phyloP scores from a whole-genome alignment of 192 early-diverging fungal genomes.

The Coemansia sp. region DNA sequence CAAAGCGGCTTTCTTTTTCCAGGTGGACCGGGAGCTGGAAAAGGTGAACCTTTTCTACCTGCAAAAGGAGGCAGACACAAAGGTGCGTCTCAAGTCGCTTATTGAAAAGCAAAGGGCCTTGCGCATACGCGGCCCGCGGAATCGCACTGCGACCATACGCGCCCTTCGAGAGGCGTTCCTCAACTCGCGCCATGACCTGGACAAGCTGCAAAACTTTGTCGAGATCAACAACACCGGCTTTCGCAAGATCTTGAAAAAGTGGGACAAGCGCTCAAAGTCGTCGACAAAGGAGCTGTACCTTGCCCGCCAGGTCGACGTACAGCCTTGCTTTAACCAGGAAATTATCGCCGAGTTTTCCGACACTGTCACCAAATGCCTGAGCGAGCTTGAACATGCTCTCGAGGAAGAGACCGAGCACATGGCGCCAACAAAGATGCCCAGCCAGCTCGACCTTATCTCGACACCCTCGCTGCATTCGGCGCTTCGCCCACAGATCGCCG shows the following conservation, averaged over 20 bases:
- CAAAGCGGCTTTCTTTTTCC: constrained; percentile 97
- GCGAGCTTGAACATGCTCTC: constrained; percentile 71
- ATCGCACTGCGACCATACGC: constrained; percentile 59
- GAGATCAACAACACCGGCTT: constrained; percentile 96
- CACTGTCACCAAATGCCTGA: constrained; percentile 64
- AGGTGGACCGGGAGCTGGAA: constrained; percentile 95
- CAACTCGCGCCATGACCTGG: constrained; percentile 89
- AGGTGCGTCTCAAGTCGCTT: constrained; percentile 81
- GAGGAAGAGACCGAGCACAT: constrained; percentile 42
- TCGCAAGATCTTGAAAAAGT: constrained; percentile 99
- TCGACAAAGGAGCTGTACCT: constrained; percentile 98
- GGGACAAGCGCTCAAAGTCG: constrained; percentile 98
- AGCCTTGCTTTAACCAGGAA: constrained; percentile 96
- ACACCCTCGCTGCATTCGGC: constrained; percentile 33
- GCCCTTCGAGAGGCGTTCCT: constrained; percentile 86
- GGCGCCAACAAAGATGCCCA: constrained; percentile 19
- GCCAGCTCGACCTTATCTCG: constrained; percentile 30
- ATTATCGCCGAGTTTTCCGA: constrained; percentile 89
- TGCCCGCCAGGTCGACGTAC: constrained; percentile 94
- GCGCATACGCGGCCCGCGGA: constrained; percentile 55
- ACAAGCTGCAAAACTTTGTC: constrained; percentile 98
- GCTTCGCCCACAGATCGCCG: constrained; percentile 9
- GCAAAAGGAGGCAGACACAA: constrained; percentile 93
- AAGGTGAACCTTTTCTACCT: constrained; percentile 97
- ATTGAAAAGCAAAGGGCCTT: constrained; percentile 75